Conservation (phyloP, 495 filamentous ascomycete species). For the Penicillium canescens region DNA sequence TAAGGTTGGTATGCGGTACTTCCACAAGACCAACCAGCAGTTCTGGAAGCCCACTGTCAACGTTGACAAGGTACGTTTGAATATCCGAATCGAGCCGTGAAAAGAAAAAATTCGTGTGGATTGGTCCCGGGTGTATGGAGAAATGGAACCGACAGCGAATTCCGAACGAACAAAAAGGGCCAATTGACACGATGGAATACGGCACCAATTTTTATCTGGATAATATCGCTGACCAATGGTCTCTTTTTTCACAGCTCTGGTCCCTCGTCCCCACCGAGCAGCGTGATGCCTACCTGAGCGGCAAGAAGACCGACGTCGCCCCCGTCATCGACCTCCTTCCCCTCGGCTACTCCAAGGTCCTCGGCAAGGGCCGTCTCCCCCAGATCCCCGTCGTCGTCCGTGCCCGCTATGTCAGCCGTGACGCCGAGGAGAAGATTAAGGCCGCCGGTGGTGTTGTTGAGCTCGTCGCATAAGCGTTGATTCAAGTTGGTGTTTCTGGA, state of each 20-base stretch:
- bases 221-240: constrained; percentile 20
- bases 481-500: constrained; percentile 28
- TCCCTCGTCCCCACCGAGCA: constrained; percentile 78
- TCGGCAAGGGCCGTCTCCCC: constrained; percentile 89
- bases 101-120: neutral
- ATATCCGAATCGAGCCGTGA: constrained; percentile 10
- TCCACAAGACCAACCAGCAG: constrained; percentile 86
- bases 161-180: neutral
- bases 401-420: constrained; percentile 81
- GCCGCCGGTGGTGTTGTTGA: constrained; percentile 89
- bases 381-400: constrained; percentile 83
- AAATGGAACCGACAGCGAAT: neutral
- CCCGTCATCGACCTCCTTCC: constrained; percentile 91
- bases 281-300: constrained; percentile 77
- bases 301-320: constrained; percentile 73
- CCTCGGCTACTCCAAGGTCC: constrained; percentile 89
- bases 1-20: constrained; percentile 95
- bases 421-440: constrained; percentile 94
- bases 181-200: neutral
- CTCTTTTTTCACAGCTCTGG: constrained; percentile 62
- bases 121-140: neutral
- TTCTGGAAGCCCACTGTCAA: constrained; percentile 94
- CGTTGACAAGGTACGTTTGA: constrained; percentile 75
- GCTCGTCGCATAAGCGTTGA: constrained; percentile 75
- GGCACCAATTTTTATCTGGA: constrained; percentile 3